Evolutionary conservation across 208 protist genomes (phyloP), one percentile per base, ranked within the genome.

Genomic region (Endotrypanum monterogeii): DNA sequence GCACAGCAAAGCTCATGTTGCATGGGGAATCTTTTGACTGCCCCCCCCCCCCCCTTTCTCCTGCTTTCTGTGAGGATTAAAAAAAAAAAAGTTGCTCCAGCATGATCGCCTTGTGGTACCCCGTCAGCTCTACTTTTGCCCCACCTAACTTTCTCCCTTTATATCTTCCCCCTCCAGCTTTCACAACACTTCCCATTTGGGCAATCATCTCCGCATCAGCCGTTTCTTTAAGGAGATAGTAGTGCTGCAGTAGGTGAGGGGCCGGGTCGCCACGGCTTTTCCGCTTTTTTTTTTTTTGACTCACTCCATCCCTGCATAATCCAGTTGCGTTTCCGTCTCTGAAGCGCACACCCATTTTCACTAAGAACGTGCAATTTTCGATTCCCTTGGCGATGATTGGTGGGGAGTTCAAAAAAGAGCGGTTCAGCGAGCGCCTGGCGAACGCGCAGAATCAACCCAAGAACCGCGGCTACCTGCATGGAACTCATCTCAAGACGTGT

Each of bases 401-500:
- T 32, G 91, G 92, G 0, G 91, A 98, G 70, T 92, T 96, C 84
- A 92, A 89, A 57, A 94, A 95, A 71, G 92, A 98, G 76, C 90
- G 94, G 60, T 85, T 94, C 56, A 97, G 92, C 73, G 94, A 98
- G 85, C 83, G 91, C 8, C 68, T 96, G 39, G 71, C 73, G 41
- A 28, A 66, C 4, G 85, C 82, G 39, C 90, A 96, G 67, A 98
- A 96, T 73, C 94, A 96, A 69, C 92, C 92, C 6, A 85, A 87
- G 70, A 93, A 96, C 76, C 88, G 92, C 37, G 92, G 94, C 61
- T 96, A 97, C 81, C 80, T 96, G 12, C 86, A 84, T 7, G 94
- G 92, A 48, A 98, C 94, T 30, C 83, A 91, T 54, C 72, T 88
- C 23, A 83, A 86, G 76, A 92, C 89, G 0, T 83, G 71, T 18